Percentiles rank a stretch among this genome's conserved stretches.
Conservation (phyloP, 345 rosid species). For the Geranium brycei region DNA sequence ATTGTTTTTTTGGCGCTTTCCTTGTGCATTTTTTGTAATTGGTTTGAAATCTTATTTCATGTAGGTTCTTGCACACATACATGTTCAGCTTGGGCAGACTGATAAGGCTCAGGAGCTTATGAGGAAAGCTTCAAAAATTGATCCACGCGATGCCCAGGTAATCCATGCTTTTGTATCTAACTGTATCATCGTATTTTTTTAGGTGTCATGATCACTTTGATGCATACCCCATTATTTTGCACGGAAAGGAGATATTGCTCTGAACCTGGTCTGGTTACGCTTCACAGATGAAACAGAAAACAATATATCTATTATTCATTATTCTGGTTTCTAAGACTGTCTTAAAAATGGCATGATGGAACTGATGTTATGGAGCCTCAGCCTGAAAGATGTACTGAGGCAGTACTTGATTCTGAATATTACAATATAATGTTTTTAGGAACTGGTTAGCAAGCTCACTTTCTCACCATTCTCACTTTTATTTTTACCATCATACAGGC, state of each 20-base stretch:
- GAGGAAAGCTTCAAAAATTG: slow-evolving; percentile 86
- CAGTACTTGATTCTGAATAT: not conserved
- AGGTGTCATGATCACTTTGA: not conserved
- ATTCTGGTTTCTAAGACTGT: no score
- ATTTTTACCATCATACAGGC: slow-evolving; percentile 39
- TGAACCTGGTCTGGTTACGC: no score
- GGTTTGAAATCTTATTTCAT: slow-evolving; percentile 3
- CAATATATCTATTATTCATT: no score
- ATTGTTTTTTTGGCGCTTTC: slow-evolving; percentile 1
- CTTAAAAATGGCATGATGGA: not conserved
- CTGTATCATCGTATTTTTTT: not conserved
- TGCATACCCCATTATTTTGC: slow-evolving; percentile 2
- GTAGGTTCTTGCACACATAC: slow-evolving; percentile 77
- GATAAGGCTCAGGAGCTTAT: slow-evolving; percentile 79
- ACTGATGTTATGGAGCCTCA: not conserved
- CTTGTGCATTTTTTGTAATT: slow-evolving; percentile 1
- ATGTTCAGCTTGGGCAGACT: slow-evolving; percentile 70
- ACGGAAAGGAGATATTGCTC: no score
- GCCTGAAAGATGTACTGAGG: not conserved
- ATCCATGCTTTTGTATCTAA: not conserved
- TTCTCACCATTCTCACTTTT: not conserved
- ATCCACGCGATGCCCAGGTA: slow-evolving; percentile 95
- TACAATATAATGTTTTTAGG: not conserved
- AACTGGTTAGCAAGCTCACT: not conserved
- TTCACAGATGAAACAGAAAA: no score